These are phyloP conservation scores for Erythrophleum ivorense DNA, from an alignment of 331 rosid genomes.

Conservation along the genomic window DNA sequence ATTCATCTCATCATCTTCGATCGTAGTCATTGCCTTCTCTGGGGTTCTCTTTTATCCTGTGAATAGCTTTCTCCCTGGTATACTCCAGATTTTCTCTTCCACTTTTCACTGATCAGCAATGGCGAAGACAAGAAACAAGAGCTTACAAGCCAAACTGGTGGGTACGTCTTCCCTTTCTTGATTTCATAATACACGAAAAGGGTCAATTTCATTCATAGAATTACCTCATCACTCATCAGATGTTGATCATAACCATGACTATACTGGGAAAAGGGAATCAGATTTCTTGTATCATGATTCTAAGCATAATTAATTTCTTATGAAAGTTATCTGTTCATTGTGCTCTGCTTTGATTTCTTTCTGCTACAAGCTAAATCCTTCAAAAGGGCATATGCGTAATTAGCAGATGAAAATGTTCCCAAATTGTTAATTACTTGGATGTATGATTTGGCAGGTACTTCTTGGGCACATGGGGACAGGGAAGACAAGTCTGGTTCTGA, in stretches of 20 bases:
- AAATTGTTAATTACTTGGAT: no score
- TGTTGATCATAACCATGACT: neutral
- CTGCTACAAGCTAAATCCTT: neutral
- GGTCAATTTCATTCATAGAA: neutral
- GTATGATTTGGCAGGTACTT: conserved; percentile 58
- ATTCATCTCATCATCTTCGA: neutral
- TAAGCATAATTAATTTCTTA: neutral
- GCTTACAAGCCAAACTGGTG: conserved; percentile 93
- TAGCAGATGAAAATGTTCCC: no score
- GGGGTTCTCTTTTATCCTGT: conserved; percentile 31
- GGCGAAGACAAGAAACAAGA: conserved; percentile 72
- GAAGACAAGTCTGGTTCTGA: conserved; percentile 84
- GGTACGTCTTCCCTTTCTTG: conserved; percentile 72
- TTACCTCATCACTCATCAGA: neutral
- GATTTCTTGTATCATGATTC: neutral
- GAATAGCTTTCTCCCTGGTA: neutral
- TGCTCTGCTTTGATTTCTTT: no score
- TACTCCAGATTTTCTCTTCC: neutral
- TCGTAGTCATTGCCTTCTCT: conserved; percentile 2
- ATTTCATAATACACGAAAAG: conserved; percentile 16
- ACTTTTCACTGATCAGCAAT: conserved; percentile 33
- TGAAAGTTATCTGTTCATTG: neutral
- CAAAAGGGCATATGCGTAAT: neutral
- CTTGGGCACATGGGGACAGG: conserved; percentile 96
- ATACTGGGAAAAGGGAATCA: neutral